These are phyloP conservation scores for Hemileccinum impolitum DNA, from an alignment of 768 basidiomycete species.

Conservation along the genomic window DNA sequence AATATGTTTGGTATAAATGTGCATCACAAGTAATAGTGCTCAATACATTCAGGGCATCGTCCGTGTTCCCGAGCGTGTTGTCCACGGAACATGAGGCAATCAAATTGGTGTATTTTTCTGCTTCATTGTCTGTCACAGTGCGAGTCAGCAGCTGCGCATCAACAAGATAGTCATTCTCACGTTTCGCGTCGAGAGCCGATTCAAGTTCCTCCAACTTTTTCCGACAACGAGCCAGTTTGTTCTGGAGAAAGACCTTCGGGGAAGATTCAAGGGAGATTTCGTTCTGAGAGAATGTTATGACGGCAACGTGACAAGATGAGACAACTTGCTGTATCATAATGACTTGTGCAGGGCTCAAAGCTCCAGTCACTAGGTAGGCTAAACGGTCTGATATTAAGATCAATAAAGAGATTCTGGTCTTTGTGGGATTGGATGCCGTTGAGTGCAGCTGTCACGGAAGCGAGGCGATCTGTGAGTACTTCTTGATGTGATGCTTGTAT, in stretches of 20 bases:
- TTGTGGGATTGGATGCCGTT: conserved; percentile 48
- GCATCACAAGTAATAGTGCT: neutral
- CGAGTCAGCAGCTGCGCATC: conserved; percentile 6
- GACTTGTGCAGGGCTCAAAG: conserved; percentile 70
- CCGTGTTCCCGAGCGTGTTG: conserved; percentile 53
- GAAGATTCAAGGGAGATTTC: conserved; percentile 63
- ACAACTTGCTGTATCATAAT: conserved; percentile 70
- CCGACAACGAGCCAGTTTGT: conserved; percentile 60
- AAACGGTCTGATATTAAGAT: conserved; percentile 68
- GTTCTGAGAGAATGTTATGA: conserved; percentile 11
- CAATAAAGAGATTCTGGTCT: conserved; percentile 72
- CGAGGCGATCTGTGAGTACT: conserved; percentile 48
- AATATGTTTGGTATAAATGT: conserved; percentile 1
- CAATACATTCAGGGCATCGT: conserved; percentile 32
- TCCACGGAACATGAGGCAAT: conserved; percentile 43
- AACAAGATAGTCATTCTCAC: conserved; percentile 38
- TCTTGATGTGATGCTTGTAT: conserved; percentile 61
- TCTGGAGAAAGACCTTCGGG: conserved; percentile 79
- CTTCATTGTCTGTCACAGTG: conserved; percentile 46
- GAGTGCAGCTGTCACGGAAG: conserved; percentile 46
- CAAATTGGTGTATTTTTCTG: conserved; percentile 46
- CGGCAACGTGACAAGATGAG: neutral
- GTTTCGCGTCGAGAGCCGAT: conserved; percentile 56
- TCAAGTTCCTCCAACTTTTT: conserved; percentile 60
- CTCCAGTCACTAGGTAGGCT: conserved; percentile 59